Evolutionary conservation across 1,284 basidiomycete genomes (phyloP).

Genomic region (Naganishia sp.): DNA sequence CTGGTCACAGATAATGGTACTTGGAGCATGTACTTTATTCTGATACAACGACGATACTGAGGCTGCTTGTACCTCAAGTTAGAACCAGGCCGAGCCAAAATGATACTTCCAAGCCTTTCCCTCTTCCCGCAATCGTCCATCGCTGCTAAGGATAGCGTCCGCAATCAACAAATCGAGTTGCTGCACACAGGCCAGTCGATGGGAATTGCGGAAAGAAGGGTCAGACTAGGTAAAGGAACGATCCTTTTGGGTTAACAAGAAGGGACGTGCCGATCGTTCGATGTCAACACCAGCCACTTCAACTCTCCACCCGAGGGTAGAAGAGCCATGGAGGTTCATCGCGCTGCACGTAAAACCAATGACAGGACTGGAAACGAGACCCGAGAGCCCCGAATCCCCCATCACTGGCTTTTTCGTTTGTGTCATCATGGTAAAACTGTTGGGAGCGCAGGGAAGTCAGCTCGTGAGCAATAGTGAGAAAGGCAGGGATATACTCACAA

Average conservation of each 20-base stretch:
- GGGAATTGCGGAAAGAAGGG: constrained; percentile 14
- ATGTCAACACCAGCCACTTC: constrained; percentile 27
- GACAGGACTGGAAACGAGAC: constrained; percentile 22
- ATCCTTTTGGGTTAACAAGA: constrained; percentile 31
- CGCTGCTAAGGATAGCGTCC: too few relatives aligned
- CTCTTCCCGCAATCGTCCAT: constrained; percentile 11
- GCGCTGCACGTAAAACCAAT: constrained; percentile 30
- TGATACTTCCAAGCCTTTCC: constrained; percentile 26
- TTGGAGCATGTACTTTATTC: too few relatives aligned
- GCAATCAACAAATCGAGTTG: too few relatives aligned
- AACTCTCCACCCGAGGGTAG: constrained; percentile 6
- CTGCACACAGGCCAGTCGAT: neutral
- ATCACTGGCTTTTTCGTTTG: constrained; percentile 21
- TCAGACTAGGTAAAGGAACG: constrained; percentile 29
- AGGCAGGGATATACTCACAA: constrained; percentile 18
- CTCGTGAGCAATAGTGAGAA: too few relatives aligned
- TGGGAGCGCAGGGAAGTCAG: neutral
- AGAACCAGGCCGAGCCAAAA: neutral
- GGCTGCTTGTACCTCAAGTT: too few relatives aligned
- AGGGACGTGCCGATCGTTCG: constrained; percentile 28
- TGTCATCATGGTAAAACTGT: constrained; percentile 28
- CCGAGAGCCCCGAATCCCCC: constrained; percentile 19
- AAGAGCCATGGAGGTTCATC: constrained; percentile 27
- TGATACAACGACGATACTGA: too few relatives aligned
- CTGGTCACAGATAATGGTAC: too few relatives aligned